Percentiles rank a stretch among this genome's conserved stretches.
phyloP scores from a whole-genome alignment of 495 filamentous ascomycete genomes.

The Aspergillus bridgeri region DNA sequence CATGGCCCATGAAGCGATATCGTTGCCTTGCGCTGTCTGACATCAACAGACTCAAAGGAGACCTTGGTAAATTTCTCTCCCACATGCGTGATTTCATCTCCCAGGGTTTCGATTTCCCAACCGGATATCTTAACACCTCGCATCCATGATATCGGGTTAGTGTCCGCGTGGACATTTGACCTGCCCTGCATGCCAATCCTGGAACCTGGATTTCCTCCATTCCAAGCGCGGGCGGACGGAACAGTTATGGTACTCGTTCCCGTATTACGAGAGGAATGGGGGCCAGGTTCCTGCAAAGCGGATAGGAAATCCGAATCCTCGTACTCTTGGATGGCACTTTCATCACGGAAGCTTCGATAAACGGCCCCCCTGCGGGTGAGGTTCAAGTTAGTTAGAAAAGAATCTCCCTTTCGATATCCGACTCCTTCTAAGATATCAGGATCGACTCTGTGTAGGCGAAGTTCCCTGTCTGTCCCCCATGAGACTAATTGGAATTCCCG shows the following conservation, averaged over 20 bases:
- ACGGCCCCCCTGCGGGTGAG: conserved; percentile 76
- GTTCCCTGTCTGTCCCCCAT: conserved; percentile 82
- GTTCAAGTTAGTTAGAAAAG: conserved; percentile 61
- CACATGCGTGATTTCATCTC: conserved; percentile 84
- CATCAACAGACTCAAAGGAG: conserved; percentile 79
- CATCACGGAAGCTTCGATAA: conserved; percentile 83
- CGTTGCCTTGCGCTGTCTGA: conserved; percentile 64
- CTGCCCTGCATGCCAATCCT: conserved; percentile 64
- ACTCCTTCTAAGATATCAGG: conserved; percentile 61
- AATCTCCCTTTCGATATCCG: conserved; percentile 70
- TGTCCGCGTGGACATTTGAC: conserved; percentile 50
- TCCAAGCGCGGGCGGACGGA: conserved; percentile 40
- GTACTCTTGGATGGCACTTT: conserved; percentile 32
- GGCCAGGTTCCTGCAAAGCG: conserved; percentile 19
- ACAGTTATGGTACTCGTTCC: conserved; percentile 53
- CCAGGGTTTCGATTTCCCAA: conserved; percentile 78
- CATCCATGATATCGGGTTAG: conserved; percentile 91
- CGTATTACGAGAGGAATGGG: conserved; percentile 27
- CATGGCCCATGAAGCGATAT: conserved; percentile 86
- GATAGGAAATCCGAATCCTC: conserved; percentile 37
- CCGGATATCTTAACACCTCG: conserved; percentile 78
- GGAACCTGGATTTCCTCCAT: conserved; percentile 44
- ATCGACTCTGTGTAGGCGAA: conserved; percentile 75
- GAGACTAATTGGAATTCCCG: conserved; percentile 92
- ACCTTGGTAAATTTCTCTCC: conserved; percentile 81